phyloP scores from a whole-genome alignment of 257 asterid species.

The Lithospermum erythrorhizon region DNA sequence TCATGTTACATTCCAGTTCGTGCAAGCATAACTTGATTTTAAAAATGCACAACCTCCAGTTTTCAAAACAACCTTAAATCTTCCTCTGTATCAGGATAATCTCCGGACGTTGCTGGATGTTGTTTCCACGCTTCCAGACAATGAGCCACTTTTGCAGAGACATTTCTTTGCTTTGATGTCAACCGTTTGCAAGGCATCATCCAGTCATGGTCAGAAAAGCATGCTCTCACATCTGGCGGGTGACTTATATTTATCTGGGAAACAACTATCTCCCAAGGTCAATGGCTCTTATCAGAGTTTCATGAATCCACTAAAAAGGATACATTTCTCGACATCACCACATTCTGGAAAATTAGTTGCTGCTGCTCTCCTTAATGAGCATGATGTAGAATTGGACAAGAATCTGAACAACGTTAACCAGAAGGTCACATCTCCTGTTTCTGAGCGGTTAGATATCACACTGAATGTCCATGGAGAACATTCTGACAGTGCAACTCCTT shows the following conservation, averaged over 20 bases:
- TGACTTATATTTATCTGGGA: slow-evolving; percentile 39
- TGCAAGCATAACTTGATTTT: too few relatives aligned
- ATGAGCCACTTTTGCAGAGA: slow-evolving; percentile 65
- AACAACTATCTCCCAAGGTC: slow-evolving; percentile 15
- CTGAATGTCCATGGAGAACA: slow-evolving; percentile 42
- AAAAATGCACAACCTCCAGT: background rate
- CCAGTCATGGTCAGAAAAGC: slow-evolving; percentile 22
- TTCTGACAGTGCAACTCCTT: slow-evolving; percentile 18
- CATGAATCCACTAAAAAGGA: slow-evolving; percentile 23
- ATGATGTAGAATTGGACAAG: slow-evolving; percentile 20
- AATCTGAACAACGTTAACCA: slow-evolving; percentile 18
- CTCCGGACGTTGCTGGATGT: slow-evolving; percentile 55
- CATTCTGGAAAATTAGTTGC: slow-evolving; percentile 64
- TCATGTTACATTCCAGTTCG: background rate
- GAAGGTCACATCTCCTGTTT: slow-evolving; percentile 28
- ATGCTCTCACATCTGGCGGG: slow-evolving; percentile 23
- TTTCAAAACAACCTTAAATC: slow-evolving; percentile 6
- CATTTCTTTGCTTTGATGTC: slow-evolving; percentile 75
- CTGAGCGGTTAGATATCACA: slow-evolving; percentile 53
- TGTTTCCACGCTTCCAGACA: slow-evolving; percentile 60
- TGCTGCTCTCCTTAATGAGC: slow-evolving; percentile 41
- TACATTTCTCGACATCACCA: slow-evolving; percentile 46
- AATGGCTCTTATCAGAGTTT: slow-evolving; percentile 18
- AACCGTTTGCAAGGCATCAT: slow-evolving; percentile 50
- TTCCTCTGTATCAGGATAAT: slow-evolving; percentile 56